phyloP scores from a whole-genome alignment of 345 rosid species.

The Erucastrum elatum region DNA sequence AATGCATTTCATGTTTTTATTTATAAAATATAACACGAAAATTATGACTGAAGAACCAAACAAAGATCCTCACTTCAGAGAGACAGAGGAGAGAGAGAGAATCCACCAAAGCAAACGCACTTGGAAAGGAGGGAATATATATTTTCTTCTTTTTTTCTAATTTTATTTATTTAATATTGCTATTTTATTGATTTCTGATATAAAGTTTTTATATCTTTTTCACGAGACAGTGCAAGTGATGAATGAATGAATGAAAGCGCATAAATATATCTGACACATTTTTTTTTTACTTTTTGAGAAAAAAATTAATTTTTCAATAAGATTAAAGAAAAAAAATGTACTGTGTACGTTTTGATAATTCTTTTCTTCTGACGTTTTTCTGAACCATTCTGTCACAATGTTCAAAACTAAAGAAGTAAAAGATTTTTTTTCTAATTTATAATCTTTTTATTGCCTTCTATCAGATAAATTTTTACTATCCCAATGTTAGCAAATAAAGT shows the following conservation, averaged over 20 bases:
- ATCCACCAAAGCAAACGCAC: conserved; percentile 40
- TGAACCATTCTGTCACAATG: conserved; percentile 27
- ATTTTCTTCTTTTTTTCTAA: not conserved
- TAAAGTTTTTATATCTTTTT: conserved; percentile 41
- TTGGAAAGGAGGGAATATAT: conserved; percentile 44
- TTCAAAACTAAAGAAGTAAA: conserved; percentile 25
- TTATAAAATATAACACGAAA: not conserved
- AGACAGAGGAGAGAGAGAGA: conserved; percentile 29
- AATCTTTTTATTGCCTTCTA: not conserved
- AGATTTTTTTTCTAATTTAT: not conserved
- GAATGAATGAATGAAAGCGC: conserved; percentile 54
- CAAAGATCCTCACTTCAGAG: conserved; percentile 43
- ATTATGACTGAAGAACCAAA: conserved; percentile 44
- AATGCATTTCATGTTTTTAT: conserved; percentile 21
- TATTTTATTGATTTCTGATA: conserved; percentile 13
- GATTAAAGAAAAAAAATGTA: conserved; percentile 11
- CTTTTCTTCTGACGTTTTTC: conserved; percentile 35
- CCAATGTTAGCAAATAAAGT: not conserved
- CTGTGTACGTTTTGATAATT: conserved; percentile 37
- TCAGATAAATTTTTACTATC: not conserved
- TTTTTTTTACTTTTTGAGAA: conserved; percentile 16
- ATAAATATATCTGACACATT: conserved; percentile 35
- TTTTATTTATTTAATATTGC: not conserved
- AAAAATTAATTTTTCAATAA: not conserved
- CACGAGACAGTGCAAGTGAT: conserved; percentile 73